Percentiles rank a stretch among this genome's conserved stretches.
Conservation (phyloP, 495 filamentous ascomycete species). For the Glonium stellatum region DNA sequence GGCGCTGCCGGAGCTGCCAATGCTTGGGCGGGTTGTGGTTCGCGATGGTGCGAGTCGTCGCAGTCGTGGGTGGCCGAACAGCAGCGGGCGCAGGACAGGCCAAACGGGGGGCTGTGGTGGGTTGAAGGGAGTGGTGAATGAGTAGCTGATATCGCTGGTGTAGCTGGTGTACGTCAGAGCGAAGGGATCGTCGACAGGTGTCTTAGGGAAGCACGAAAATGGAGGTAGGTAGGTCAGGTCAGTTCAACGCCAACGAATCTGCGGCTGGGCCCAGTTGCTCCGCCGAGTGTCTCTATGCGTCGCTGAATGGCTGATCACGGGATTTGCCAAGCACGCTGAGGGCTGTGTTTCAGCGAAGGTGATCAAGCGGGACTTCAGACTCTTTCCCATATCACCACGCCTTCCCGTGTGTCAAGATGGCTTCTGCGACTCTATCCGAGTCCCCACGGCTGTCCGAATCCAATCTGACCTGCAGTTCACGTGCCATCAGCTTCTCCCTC, state of each 20-base stretch:
- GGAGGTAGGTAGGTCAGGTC: neutral
- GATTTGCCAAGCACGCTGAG: neutral
- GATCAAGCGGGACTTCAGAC: neutral
- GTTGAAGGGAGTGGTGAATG: neutral
- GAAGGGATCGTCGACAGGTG: neutral
- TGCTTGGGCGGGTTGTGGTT: neutral
- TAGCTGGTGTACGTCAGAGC: neutral
- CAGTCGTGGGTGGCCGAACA: neutral
- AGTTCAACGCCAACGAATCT: neutral
- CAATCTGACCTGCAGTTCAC: neutral
- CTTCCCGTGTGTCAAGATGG: neutral
- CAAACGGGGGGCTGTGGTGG: neutral
- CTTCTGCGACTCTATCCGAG: neutral
- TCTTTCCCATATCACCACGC: neutral
- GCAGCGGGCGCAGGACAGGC: neutral
- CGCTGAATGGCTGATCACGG: neutral
- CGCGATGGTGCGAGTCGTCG: neutral
- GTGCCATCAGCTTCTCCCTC: neutral
- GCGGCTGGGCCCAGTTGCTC: too few relatives aligned
- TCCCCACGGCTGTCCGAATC: neutral
- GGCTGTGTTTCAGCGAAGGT: neutral
- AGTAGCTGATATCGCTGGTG: neutral
- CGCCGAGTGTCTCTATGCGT: too few relatives aligned
- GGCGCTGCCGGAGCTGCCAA: conserved; percentile 6
- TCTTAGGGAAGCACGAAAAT: neutral